Base-by-base conservation (phyloP, 257 asterid species). In the Gentiana straminea region DNA sequence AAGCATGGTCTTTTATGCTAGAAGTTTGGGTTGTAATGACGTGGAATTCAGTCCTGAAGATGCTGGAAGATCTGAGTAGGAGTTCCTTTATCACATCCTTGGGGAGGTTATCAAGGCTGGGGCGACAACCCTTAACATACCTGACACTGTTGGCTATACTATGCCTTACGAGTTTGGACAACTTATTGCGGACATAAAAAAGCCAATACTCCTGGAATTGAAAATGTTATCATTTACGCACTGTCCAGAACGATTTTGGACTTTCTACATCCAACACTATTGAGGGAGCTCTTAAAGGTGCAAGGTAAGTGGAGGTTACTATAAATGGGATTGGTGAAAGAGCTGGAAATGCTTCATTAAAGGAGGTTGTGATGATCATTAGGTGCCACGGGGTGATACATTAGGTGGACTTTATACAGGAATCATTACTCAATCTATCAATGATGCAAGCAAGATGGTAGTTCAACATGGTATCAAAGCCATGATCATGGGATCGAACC, bases 41-140 rank as follows among this genome's bases (percentile, higher is more conserved):
- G 97, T 88, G n/a, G 99, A 92, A 39, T 92, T 92, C 58, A 92
- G 99, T 70, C 97, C 95, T 0, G 99, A 92, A 77, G 99, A 88
- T 66, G 99, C 95, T 45, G 97, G 95, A 79, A 92, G 96, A 72
- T 87, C 98, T 6, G 93, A 83, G 34, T 71, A 81, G 66, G 77
- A 81, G 61, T 91, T 91, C 67, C 94, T 91, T 52, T 91, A 91
- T 69, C 75, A 81, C 64, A 84, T 91, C 62, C 84, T 91, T 64
- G 96, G 82, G 61, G 96, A 91, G 75, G 95, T 91, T 60, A 91
- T 91, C 44, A 79, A 78, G 79, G 95, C 88, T 8, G 98, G 98
- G 53, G 98, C 98, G 13, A 87, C 98, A 57, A 91, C 96, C 58
- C 88, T 91, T 55, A 91, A 91, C 77, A 91, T 91, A 58, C 98